These are phyloP conservation scores for Ganoderma resinaceum DNA, from an alignment of 1,284 basidiomycete genomes.

Conservation along the genomic window DNA sequence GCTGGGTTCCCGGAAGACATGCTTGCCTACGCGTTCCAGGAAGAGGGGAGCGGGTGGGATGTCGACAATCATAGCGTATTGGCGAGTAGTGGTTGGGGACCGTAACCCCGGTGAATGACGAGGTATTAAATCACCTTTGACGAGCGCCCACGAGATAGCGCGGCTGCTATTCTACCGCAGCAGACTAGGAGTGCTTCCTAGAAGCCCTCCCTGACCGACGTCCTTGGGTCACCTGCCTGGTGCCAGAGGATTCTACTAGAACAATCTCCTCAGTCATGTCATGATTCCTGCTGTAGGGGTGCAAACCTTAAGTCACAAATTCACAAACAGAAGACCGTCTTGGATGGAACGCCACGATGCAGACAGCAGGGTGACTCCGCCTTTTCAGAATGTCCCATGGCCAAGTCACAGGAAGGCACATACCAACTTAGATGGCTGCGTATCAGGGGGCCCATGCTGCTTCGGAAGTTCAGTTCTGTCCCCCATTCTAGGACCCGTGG, in stretches of 20 bases:
- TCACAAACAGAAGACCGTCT: neutral
- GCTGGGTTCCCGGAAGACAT: slow-evolving; percentile 27
- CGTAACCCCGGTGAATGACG: neutral
- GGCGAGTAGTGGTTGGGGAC: neutral
- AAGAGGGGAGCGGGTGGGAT: slow-evolving; percentile 15
- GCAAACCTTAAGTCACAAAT: slow-evolving; percentile 16
- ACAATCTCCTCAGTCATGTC: neutral
- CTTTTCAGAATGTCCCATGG: neutral
- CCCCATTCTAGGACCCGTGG: neutral
- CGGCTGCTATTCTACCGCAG: neutral
- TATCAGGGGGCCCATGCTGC: neutral
- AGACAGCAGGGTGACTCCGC: neutral
- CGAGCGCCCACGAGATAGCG: neutral
- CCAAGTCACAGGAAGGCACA: neutral
- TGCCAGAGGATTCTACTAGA: neutral
- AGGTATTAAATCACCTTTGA: neutral
- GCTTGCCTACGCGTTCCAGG: slow-evolving; percentile 23
- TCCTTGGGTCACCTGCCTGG: neutral
- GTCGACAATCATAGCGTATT: neutral
- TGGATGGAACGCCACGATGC: neutral
- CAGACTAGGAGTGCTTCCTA: neutral
- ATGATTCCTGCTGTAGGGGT: neutral
- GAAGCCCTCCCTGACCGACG: neutral
- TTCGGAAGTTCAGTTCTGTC: neutral
- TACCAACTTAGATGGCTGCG: neutral